Evolutionary conservation across 768 basidiomycete genomes (phyloP).

Genomic region (Amylocystis lapponica): DNA sequence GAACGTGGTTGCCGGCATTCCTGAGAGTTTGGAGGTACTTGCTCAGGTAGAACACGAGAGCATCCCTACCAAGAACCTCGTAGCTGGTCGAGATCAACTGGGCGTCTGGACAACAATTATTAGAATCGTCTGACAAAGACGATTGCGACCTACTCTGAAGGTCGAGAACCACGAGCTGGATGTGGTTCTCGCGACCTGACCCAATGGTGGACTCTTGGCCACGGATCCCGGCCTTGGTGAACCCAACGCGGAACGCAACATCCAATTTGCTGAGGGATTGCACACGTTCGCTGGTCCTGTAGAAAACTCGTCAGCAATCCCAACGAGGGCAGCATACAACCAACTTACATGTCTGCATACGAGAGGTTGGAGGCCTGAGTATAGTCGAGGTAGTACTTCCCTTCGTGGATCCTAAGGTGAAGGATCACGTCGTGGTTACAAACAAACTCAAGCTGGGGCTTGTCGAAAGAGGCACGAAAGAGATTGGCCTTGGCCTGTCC

Average conservation of each 20-base stretch:
- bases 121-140: not conserved
- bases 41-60: conserved; percentile 9
- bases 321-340: not conserved
- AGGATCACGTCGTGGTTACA: conserved; percentile 27
- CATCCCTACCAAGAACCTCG: not conserved
- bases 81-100: conserved; percentile 3
- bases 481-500: no score
- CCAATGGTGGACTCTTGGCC: conserved; percentile 12
- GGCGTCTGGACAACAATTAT: conserved; percentile 3
- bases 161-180: conserved; percentile 13
- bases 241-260: conserved; percentile 17
- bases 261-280: conserved; percentile 2
- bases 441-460: conserved; percentile 21
- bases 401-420: conserved; percentile 16
- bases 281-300: conserved; percentile 5
- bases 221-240: conserved; percentile 9
- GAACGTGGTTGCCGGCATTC: conserved; percentile 18
- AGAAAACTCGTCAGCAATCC: not conserved
- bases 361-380: conserved; percentile 1
- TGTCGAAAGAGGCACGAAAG: conserved; percentile 16
- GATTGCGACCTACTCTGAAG: conserved; percentile 7
- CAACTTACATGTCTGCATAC: conserved; percentile 4
- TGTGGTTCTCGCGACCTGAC: conserved; percentile 3
- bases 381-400: conserved; percentile 20
- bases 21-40: conserved; percentile 19